A percentile compares a stretch with the other conserved stretches of the same genome.
Evolutionary conservation across 441 rosid genomes (phyloP).

Genomic region (Gossypium aridum): DNA sequence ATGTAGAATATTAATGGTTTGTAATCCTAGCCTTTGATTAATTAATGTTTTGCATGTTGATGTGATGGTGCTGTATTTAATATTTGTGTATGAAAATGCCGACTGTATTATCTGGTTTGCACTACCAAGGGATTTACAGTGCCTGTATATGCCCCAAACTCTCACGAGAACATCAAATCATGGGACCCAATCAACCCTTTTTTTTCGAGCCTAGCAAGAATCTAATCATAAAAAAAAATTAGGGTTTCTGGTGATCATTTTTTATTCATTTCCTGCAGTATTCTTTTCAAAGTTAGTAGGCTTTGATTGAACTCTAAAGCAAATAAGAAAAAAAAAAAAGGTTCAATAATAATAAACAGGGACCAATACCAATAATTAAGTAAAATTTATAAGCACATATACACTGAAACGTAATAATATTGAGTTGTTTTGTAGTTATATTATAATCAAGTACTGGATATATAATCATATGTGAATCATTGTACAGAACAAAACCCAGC

Average conservation of each 20-base stretch:
- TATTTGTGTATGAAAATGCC: neutral
- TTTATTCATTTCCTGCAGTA: neutral
- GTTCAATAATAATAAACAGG: neutral
- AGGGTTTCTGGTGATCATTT: neutral
- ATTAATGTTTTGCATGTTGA: constrained; percentile 17
- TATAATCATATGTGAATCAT: neutral
- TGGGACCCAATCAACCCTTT: neutral
- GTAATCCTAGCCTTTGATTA: constrained; percentile 1
- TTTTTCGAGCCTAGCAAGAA: neutral
- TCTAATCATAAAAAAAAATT: neutral
- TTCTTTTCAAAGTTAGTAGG: constrained; percentile 1
- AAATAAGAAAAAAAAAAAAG: neutral
- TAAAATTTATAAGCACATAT: neutral
- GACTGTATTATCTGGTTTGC: constrained; percentile 24
- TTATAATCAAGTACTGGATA: neutral
- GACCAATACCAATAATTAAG: neutral
- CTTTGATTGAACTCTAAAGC: neutral
- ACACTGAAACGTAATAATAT: neutral
- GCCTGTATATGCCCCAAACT: constrained; percentile 9
- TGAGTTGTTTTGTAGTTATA: no score
- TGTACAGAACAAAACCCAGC: neutral
- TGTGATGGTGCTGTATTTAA: constrained; percentile 3
- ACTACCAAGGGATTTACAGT: constrained; percentile 7
- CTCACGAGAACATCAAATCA: neutral
- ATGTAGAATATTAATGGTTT: neutral